These are phyloP conservation scores for Pseudopediastrum boryanum DNA, from an alignment of 139 green algal genomes.

Conservation along the genomic window DNA sequence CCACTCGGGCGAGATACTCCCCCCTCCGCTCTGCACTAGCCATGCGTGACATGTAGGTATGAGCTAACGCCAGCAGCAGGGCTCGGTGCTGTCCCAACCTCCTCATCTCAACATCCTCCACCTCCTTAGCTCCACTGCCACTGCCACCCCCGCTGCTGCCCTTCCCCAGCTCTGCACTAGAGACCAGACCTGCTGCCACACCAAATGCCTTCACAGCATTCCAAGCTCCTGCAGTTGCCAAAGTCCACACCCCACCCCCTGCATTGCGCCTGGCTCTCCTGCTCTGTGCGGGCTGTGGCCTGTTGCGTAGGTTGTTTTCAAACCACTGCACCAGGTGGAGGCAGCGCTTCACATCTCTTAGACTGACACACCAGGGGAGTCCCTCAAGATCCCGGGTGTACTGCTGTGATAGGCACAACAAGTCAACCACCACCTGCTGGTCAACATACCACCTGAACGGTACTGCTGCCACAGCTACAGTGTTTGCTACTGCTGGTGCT, in stretches of 20 bases:
- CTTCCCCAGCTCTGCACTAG: not conserved
- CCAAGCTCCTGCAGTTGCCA: not conserved
- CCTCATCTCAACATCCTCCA: not conserved
- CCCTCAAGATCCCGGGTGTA: not conserved
- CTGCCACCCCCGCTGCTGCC: not conserved
- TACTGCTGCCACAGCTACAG: not conserved
- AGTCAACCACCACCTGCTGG: conserved; percentile 20
- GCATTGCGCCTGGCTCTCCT: not conserved
- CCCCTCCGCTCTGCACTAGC: not conserved
- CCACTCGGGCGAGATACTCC: not conserved
- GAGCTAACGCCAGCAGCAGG: conserved; percentile 30
- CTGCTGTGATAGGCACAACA: conserved; percentile 33
- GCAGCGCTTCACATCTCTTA: conserved; percentile 44
- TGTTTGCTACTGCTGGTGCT: not conserved
- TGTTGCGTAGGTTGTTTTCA: conserved; percentile 22
- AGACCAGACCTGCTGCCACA: not conserved
- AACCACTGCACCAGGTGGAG: conserved; percentile 23
- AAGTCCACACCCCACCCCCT: not conserved
- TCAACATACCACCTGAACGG: not conserved
- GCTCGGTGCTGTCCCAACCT: not conserved
- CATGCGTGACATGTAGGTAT: conserved; percentile 34
- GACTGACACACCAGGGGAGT: conserved; percentile 17
- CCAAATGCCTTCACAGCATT: not conserved
- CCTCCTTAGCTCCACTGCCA: not conserved
- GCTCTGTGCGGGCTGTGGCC: conserved; percentile 11